Conservation (phyloP, 2,329 filamentous ascomycete species). For the Cladosporium velox region DNA sequence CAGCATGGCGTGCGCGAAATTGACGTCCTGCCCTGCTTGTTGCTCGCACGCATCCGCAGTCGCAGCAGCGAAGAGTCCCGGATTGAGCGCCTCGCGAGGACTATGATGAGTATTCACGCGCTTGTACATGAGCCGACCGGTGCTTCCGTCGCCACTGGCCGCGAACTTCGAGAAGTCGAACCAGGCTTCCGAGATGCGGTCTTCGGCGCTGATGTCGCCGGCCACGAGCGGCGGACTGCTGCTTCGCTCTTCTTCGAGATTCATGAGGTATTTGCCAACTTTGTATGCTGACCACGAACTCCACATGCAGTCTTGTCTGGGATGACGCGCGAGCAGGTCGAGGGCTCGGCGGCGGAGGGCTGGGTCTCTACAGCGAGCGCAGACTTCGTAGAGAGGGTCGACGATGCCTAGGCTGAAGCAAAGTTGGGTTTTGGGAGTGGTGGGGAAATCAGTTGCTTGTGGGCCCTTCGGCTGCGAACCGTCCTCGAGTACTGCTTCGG, state of each 20-base stretch:
- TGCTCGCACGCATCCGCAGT: not conserved
- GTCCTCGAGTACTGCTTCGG: constrained; percentile 25
- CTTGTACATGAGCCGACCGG: constrained; percentile 16
- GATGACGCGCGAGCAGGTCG: constrained; percentile 29
- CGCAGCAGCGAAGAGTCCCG: not conserved
- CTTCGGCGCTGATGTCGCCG: constrained; percentile 23
- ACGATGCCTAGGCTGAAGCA: constrained; percentile 30
- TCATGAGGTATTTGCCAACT: constrained; percentile 30
- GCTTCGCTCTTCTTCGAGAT: constrained; percentile 26
- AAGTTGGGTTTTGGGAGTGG: constrained; percentile 22
- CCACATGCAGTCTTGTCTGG: constrained; percentile 31
- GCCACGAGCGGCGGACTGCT: constrained; percentile 21
- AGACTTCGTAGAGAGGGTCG: constrained; percentile 31
- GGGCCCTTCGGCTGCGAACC: not conserved
- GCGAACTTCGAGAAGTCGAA: constrained; percentile 27
- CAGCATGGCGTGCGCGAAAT: constrained; percentile 10
- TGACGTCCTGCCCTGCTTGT: constrained; percentile 7
- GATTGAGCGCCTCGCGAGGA: constrained; percentile 16
- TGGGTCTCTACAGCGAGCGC: constrained; percentile 29
- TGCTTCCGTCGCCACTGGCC: not conserved
- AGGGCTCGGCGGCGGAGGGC: constrained; percentile 26
- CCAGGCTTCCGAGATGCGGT: constrained; percentile 26
- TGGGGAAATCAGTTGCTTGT: constrained; percentile 20
- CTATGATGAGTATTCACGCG: constrained; percentile 2
- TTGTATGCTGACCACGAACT: constrained; percentile 32